These are phyloP conservation scores for Geranium rotundifolium DNA, from an alignment of 345 rosid species.

Conservation along the genomic window DNA sequence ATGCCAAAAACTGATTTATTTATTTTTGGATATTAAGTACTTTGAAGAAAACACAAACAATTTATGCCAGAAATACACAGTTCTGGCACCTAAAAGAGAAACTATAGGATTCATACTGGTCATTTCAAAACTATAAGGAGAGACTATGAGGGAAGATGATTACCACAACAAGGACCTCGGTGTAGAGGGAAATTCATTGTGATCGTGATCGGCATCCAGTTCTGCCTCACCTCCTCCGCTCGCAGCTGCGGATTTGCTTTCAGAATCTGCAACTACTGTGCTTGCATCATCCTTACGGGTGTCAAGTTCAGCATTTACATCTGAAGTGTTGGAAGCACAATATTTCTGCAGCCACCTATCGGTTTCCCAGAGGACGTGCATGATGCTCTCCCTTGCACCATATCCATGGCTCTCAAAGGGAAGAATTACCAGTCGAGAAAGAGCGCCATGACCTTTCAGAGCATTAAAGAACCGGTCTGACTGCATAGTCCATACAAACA, in stretches of 20 bases:
- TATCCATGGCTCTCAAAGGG: conserved; percentile 98
- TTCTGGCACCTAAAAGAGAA: background rate
- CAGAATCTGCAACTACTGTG: conserved; percentile 28
- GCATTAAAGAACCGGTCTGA: conserved; percentile 95
- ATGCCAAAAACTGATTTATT: too few species aligned
- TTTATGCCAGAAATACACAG: too few species aligned
- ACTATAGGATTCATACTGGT: background rate
- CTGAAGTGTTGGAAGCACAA: conserved; percentile 50
- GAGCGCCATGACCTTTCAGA: conserved; percentile 90
- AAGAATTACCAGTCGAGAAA: conserved; percentile 74
- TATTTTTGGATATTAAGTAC: too few species aligned
- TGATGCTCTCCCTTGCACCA: conserved; percentile 86
- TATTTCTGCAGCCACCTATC: conserved; percentile 91
- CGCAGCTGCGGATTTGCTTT: conserved; percentile 32
- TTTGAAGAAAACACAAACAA: too few species aligned
- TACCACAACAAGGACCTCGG: conserved; percentile 58
- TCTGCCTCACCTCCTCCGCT: conserved; percentile 60
- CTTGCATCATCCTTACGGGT: conserved; percentile 20
- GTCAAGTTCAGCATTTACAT: conserved; percentile 30
- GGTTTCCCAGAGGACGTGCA: conserved; percentile 98
- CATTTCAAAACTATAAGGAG: background rate
- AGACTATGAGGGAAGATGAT: background rate
- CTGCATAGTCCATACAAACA: conserved; percentile 24
- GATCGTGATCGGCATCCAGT: conserved; percentile 27
- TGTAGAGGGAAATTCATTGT: conserved; percentile 15